phyloP scores from a whole-genome alignment of 2,329 filamentous ascomycete species.

The Magnaporthiopsis incrustans region DNA sequence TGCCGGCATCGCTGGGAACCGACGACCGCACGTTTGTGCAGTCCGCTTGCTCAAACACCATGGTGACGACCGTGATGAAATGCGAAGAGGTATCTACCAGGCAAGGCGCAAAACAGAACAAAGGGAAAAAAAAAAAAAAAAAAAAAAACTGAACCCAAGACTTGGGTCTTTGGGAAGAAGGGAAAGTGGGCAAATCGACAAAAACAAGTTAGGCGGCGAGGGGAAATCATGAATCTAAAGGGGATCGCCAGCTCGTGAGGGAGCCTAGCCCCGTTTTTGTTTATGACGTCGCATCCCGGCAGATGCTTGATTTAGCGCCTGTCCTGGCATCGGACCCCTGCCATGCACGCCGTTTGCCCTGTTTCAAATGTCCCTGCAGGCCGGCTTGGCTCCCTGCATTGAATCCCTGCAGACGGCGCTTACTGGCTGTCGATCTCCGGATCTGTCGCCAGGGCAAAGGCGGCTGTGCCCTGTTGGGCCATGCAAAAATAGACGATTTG shows the following conservation, averaged over 20 bases:
- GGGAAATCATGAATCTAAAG: background rate
- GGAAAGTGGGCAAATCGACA: background rate
- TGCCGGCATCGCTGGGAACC: slow-evolving; percentile 44
- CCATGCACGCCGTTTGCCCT: background rate
- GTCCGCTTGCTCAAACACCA: slow-evolving; percentile 19
- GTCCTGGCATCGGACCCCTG: background rate
- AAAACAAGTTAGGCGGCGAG: background rate
- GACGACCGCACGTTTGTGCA: slow-evolving; percentile 35
- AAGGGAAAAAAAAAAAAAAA: background rate
- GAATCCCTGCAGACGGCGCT: background rate
- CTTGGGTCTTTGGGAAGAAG: background rate
- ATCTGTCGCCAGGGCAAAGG: background rate
- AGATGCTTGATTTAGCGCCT: background rate
- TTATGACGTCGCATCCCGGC: background rate
- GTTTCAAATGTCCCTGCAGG: background rate
- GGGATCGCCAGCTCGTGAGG: no score
- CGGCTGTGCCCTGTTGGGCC: background rate
- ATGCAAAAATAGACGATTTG: background rate
- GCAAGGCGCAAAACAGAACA: background rate
- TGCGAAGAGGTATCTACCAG: no score
- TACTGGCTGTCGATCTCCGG: background rate
- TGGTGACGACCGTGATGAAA: background rate
- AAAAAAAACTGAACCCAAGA: background rate
- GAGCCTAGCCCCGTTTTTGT: background rate
- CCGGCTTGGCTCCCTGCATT: background rate